Conservation (phyloP, 805 yeast species). For the Diddensiella santjacobensis region DNA sequence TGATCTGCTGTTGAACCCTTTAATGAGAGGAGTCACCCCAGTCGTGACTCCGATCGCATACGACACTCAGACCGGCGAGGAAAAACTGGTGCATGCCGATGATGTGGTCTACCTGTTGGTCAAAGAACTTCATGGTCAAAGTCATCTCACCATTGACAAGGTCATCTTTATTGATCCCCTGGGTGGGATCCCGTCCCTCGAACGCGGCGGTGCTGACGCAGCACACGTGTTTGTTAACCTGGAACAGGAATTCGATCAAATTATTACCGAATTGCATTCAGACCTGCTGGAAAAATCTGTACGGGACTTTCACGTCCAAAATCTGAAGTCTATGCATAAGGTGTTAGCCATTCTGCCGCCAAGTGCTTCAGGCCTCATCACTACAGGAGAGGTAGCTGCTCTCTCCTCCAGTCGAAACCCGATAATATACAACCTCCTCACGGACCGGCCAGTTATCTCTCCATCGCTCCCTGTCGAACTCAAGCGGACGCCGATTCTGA, state of each 20-base stretch:
- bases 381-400: constrained; percentile 76
- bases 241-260: constrained; percentile 71
- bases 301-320: constrained; percentile 57
- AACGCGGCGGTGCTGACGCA: constrained; percentile 58
- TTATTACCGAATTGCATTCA: constrained; percentile 58
- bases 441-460: constrained; percentile 87
- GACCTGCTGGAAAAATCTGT: constrained; percentile 47
- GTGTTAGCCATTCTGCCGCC: constrained; percentile 49
- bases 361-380: constrained; percentile 76
- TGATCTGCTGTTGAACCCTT: constrained; percentile 40
- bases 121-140: constrained; percentile 28
- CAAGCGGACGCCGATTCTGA: constrained; percentile 54
- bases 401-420: constrained; percentile 61
- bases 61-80: constrained; percentile 48
- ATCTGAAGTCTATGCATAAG: constrained; percentile 61
- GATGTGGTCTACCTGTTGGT: constrained; percentile 41
- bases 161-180: constrained; percentile 69
- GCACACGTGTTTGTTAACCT: constrained; percentile 86
- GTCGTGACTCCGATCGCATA: constrained; percentile 62
- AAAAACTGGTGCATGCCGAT: constrained; percentile 38
- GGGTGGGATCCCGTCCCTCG: constrained; percentile 91
- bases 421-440: constrained; percentile 78
- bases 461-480: constrained; percentile 78
- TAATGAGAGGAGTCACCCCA: constrained; percentile 44
- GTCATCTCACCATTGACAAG: constrained; percentile 55